Conservation (phyloP, 768 basidiomycete genomes). For the Pisolithus tinctorius region DNA sequence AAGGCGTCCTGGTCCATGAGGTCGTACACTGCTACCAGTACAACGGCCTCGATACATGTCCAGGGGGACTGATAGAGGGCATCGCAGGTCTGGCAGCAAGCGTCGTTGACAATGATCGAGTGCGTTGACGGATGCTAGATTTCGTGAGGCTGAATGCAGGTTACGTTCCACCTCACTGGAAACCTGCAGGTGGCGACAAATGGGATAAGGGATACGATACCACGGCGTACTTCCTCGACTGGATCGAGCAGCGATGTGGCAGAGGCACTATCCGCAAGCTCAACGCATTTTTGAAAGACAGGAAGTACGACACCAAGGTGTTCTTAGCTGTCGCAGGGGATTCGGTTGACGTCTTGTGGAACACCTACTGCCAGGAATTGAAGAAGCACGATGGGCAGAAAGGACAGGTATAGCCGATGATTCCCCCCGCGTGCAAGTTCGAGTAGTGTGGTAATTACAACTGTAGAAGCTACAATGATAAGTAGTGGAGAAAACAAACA, state of each 20-base stretch:
- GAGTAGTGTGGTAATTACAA: conserved; percentile 13
- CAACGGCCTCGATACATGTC: conserved; percentile 52
- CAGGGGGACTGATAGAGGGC: conserved; percentile 71
- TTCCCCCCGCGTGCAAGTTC: conserved; percentile 2
- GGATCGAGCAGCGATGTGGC: conserved; percentile 50
- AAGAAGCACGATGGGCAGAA: conserved; percentile 6
- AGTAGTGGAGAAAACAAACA: conserved; percentile 13
- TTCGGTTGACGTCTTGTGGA: conserved; percentile 53
- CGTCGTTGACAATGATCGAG: background rate
- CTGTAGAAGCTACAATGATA: conserved; percentile 12
- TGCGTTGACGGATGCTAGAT: conserved; percentile 34
- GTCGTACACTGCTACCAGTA: conserved; percentile 77
- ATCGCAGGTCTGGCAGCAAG: conserved; percentile 51
- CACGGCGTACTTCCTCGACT: conserved; percentile 71
- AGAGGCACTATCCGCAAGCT: conserved; percentile 49
- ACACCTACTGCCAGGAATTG: conserved; percentile 41
- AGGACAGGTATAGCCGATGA: background rate
- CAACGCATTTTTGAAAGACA: conserved; percentile 46
- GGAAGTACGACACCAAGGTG: conserved; percentile 42
- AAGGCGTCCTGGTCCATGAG: conserved; percentile 68
- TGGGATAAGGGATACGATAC: conserved; percentile 77
- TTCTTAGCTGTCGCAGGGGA: conserved; percentile 50
- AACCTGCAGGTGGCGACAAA: conserved; percentile 33
- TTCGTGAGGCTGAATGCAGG: conserved; percentile 61
- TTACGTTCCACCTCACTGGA: conserved; percentile 68